Evolutionary conservation across 108 stramenopile genomes (phyloP).

Genomic region (Cyclotella sp.): DNA sequence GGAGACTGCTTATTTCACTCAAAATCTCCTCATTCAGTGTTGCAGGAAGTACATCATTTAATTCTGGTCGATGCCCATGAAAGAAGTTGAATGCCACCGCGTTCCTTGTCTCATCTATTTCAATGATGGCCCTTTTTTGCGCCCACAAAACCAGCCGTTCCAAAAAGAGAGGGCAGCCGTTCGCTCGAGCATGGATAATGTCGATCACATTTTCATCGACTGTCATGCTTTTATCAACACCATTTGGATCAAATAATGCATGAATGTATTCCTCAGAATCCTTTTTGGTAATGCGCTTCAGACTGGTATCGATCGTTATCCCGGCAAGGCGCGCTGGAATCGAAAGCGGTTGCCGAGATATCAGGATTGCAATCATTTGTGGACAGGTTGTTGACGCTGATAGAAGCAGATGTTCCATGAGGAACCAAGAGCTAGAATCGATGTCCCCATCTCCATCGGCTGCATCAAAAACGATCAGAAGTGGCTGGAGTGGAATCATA

Average conservation of each 20-base stretch:
- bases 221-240: conserved; percentile 18
- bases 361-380: conserved; percentile 32
- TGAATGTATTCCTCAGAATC: conserved; percentile 33
- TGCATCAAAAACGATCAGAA: conserved; percentile 42
- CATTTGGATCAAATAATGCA: conserved; percentile 23
- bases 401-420: conserved; percentile 40
- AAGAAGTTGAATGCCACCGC: conserved; percentile 21
- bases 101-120: conserved; percentile 37
- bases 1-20: conserved; percentile 36
- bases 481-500: conserved; percentile 48
- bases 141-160: conserved; percentile 41
- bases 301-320: conserved; percentile 12
- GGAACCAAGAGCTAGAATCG: conserved; percentile 43
- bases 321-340: conserved; percentile 19
- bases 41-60: conserved; percentile 28
- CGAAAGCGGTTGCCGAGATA: conserved; percentile 23
- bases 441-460: conserved; percentile 37
- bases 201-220: conserved; percentile 24
- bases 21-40: conserved; percentile 36
- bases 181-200: conserved; percentile 30
- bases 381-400: conserved; percentile 37
- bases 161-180: conserved; percentile 46
- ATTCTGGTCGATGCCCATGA: conserved; percentile 4
- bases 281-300: conserved; percentile 14
- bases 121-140: conserved; percentile 31